phyloP scores from a whole-genome alignment of 352 stramenopile genomes.

The Pythium insidiosum region DNA sequence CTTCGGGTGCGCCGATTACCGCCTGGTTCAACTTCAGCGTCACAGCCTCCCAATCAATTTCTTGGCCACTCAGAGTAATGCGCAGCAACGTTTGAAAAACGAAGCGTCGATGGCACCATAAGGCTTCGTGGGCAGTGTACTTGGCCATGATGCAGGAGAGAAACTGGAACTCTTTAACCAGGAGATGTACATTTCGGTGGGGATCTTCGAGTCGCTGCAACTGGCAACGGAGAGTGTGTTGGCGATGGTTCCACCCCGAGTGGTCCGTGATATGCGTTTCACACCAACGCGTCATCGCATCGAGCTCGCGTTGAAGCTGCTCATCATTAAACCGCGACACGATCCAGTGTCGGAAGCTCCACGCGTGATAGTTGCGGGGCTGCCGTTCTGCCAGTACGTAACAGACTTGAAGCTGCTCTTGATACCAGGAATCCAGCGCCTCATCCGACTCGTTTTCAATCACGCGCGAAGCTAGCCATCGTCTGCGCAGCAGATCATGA shows the following conservation, averaged over 20 bases:
- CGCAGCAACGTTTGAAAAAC: conserved; percentile 37
- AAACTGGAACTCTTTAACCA: conserved; percentile 41
- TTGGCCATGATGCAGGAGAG: conserved; percentile 35
- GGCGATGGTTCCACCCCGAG: conserved; percentile 77
- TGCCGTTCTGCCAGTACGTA: conserved; percentile 46
- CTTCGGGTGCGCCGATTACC: too few species aligned
- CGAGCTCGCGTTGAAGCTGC: conserved; percentile 32
- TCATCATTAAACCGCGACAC: conserved; percentile 24
- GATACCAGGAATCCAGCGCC: conserved; percentile 26
- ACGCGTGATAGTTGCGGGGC: conserved; percentile 77
- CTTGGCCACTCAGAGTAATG: too few species aligned
- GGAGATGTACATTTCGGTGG: too few species aligned
- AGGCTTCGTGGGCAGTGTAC: conserved; percentile 50
- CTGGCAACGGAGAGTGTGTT: conserved; percentile 37
- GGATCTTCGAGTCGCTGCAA: too few species aligned
- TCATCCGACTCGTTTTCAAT: conserved; percentile 12
- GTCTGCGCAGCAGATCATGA: conserved; percentile 16
- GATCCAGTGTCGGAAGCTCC: conserved; percentile 79
- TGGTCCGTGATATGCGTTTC: conserved; percentile 61
- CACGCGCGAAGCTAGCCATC: conserved; percentile 42
- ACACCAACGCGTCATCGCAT: conserved; percentile 48
- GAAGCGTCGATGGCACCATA: conserved; percentile 77
- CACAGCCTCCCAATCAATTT: too few species aligned
- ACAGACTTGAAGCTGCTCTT: conserved; percentile 43
- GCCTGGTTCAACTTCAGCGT: too few species aligned